Evolutionary conservation across 192 early-diverging fungal genomes (phyloP), one percentile per base, ranked within the genome.

Genomic region (Coemansia javaensis): DNA sequence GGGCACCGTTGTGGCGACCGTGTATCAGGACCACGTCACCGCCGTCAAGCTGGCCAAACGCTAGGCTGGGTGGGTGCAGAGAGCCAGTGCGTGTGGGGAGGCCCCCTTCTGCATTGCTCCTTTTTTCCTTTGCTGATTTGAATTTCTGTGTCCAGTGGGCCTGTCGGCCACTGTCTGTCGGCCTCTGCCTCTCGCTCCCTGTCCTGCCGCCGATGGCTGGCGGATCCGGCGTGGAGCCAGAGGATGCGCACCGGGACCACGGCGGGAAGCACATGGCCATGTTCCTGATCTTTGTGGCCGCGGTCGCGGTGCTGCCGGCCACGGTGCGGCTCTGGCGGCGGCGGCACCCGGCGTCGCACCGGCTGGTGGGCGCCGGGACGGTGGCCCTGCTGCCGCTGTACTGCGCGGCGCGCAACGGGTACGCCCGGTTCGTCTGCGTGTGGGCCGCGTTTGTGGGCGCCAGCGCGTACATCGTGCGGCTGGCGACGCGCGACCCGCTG

Each of bases 331-430:
- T 42, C 30, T 74, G 70, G 70, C 63, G 70, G 32, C 38, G 47
- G 40, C 52, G 59, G n/a, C 47, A 74, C 32, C 50, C 55, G 7
- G 30, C 27, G 17, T 74, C 70, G 10, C 66, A 74, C 30, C 58
- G 59, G 21, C 47, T 74, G 14, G 63, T 62, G 34, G 62, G 70
- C 47, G 51, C 59, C 12, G 59, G 54, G 14, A 66, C 70, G 17
- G 62, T 74, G 31, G 62, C 63, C 32, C 34, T 74, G 32, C 59
- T 74, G 4, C 70, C 70, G 18, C 63, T 55, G 17, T 74, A 62
- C 47, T 74, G 66, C 66, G 70, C 70, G 0, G 28, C 50, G 36
- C 40, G 33, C 28, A 58, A 56, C 58, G 32, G 47, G 11, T 74
- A 66, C 44, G 38, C 53, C 51, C 63, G 70, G 24, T 74, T 74